Base-by-base conservation (phyloP, 2,329 filamentous ascomycete genomes). In the Pyricularia pennisetigena region DNA sequence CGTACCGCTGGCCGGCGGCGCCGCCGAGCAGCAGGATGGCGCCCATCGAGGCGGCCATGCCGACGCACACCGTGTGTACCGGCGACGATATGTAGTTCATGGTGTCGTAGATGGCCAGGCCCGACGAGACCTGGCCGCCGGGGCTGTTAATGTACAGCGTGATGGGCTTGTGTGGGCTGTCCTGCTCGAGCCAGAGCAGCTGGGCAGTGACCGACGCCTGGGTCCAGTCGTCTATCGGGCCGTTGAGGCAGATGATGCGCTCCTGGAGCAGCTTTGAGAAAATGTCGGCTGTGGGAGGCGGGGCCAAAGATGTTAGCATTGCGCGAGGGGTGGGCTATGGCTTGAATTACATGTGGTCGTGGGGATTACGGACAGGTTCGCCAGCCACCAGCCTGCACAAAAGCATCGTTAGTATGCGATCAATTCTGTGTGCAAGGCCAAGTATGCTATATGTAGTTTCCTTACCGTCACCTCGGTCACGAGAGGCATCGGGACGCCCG, bases 141-240 rank as follows among this genome's bases (percentile, higher is more conserved):
- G 94, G 94, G 0, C 92, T 97, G 81, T 99, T 97, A 78, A 99
- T 99, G 79, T 99, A 99, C 78, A 99, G 91, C 67, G 92, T 95
- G 72, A 99, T 98, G 14, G 93, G 91, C 78, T 97, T 97, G 68
- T 96, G 88, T 3, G 94, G 94, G 75, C 92, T 93, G 76, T 99
- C 95, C 74, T 94, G 95, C 83, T 99, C 96, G 78, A 99, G 93
- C 86, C 94, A 99, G 71, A 99, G 90, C 26, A 99, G 88, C 78
- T 99, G 96, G 1, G 95, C 93, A 30, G 98, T 94, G 71, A 98
- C 93, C 61, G 91, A 92, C n/a, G 95, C 94, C 54, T 93, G 97
- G 72, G 95, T 88, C 61, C 87, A 90, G 76, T 97, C 92, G 80
- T 98, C 91, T 69, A 98, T 93, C 75, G 91, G 85, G 75, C 94